Conservation (phyloP, 192 early-diverging fungal genomes). For the Funneliformis mosseae region DNA sequence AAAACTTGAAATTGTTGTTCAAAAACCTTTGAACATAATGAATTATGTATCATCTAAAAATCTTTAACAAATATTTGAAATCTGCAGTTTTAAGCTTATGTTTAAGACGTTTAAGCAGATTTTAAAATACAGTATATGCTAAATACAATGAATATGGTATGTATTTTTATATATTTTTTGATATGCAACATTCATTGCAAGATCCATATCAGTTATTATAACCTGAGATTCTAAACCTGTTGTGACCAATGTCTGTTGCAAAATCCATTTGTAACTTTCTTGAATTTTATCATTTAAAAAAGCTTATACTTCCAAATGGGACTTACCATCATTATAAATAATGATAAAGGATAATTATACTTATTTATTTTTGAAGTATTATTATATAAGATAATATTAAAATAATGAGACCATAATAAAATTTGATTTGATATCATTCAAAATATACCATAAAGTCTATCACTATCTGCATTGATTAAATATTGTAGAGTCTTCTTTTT, state of each 20-base stretch:
- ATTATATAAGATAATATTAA: background rate
- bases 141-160: conserved; percentile 6
- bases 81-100: background rate
- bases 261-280: conserved; percentile 7
- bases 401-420: background rate
- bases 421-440: background rate
- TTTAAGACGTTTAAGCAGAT: background rate
- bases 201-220: conserved; percentile 11
- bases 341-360: background rate
- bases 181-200: background rate
- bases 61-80: background rate
- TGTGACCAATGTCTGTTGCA: background rate
- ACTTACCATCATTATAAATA: background rate
- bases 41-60: background rate
- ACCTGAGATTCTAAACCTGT: background rate
- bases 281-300: background rate
- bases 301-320: background rate
- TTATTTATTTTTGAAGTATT: background rate
- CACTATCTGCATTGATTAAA: background rate
- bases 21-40: background rate
- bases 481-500: background rate
- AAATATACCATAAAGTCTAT: background rate
- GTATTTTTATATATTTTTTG: background rate
- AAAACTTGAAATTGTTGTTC: background rate
- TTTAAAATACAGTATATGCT: background rate